Conservation (phyloP, 164 flowering plant species). For the Nymphaea thermarum region DNA sequence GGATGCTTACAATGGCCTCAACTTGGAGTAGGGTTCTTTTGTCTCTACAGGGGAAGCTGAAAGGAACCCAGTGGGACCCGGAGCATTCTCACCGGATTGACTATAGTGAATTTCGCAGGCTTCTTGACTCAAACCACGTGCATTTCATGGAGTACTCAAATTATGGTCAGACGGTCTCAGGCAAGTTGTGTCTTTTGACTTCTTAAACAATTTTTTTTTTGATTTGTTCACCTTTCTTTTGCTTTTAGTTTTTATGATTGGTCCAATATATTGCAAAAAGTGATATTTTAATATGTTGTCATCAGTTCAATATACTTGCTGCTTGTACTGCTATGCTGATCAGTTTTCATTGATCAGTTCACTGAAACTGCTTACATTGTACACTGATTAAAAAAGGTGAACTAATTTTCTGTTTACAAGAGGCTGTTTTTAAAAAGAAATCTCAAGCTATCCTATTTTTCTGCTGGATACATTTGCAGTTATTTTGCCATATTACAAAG, state of each 20-base stretch:
- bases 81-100: constrained; percentile 66
- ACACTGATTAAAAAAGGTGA: too few species aligned
- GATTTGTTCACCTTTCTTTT: background rate
- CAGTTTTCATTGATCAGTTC: too few species aligned
- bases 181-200: constrained; percentile 5
- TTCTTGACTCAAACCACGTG: constrained; percentile 70
- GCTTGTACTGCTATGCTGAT: too few species aligned
- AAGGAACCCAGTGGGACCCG: constrained; percentile 94
- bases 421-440: too few species aligned
- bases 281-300: too few species aligned
- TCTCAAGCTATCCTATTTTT: background rate
- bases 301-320: too few species aligned
- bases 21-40: constrained; percentile 73
- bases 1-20: constrained; percentile 88
- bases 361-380: too few species aligned
- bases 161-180: constrained; percentile 69
- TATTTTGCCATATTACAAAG: constrained; percentile 80
- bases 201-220: background rate
- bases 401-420: too few species aligned
- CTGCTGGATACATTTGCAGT: constrained; percentile 29
- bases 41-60: constrained; percentile 67
- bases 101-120: constrained; percentile 69
- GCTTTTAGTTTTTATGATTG: background rate
- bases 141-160: constrained; percentile 88
- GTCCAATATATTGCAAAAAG: background rate